Evolutionary conservation across 352 stramenopile species (phyloP).

Genomic region (Globisporangium acanthophoron): DNA sequence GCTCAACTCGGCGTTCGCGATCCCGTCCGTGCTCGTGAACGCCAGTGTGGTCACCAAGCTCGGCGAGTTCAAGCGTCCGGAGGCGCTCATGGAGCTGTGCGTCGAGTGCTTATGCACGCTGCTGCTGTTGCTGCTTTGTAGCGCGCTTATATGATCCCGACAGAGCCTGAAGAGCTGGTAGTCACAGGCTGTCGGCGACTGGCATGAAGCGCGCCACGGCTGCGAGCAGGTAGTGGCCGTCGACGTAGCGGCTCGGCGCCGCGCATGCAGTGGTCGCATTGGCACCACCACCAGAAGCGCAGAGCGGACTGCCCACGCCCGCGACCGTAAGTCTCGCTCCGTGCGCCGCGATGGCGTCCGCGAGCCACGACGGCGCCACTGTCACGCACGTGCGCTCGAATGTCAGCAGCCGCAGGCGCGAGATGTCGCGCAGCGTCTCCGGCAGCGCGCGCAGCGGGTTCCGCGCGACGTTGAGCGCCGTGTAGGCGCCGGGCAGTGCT

Average conservation of each 20-base stretch:
- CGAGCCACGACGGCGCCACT: neutral
- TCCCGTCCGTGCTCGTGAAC: neutral
- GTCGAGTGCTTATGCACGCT: neutral
- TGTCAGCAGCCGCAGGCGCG: neutral
- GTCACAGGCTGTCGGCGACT: neutral
- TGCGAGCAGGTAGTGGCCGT: slow-evolving; percentile 2
- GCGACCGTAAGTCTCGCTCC: neutral
- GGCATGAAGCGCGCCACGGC: slow-evolving; percentile 2
- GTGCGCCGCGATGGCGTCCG: neutral
- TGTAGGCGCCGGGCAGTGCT: neutral
- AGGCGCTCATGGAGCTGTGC: neutral
- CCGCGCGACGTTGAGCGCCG: slow-evolving; percentile 6
- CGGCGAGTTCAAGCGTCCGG: neutral
- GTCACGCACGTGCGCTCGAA: slow-evolving; percentile 9
- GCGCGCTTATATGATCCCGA: too few species aligned
- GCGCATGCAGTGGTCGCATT: too few species aligned
- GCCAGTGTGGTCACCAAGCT: neutral
- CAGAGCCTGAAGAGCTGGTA: too few species aligned
- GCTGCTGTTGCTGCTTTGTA: too few species aligned
- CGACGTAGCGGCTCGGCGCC: slow-evolving; percentile 1
- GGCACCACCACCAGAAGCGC: too few species aligned
- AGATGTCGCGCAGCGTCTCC: neutral
- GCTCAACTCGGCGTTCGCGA: neutral
- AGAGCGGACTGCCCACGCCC: too few species aligned
- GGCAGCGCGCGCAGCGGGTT: slow-evolving; percentile 6